phyloP scores from a whole-genome alignment of 2,329 filamentous ascomycete genomes.

The Keithomyces neogunnii region DNA sequence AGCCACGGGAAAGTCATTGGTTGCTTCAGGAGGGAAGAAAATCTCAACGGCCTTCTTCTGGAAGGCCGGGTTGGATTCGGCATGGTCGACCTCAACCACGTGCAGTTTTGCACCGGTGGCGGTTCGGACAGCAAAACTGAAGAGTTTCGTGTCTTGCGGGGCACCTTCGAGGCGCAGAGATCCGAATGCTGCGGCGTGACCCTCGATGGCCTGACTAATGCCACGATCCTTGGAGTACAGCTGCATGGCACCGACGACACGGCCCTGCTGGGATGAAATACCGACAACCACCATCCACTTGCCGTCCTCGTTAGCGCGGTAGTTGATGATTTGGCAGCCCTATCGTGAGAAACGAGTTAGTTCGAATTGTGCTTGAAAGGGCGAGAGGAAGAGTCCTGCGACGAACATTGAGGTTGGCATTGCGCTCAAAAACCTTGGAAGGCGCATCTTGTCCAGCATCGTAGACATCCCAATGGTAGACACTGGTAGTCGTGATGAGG shows the following conservation, averaged over 20 bases:
- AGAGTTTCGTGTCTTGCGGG: constrained; percentile 84
- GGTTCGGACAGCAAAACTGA: constrained; percentile 90
- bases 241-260: constrained; percentile 94
- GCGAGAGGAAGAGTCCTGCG: neutral
- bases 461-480: constrained; percentile 98
- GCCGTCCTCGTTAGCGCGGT: constrained; percentile 87
- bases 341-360: constrained; percentile 25
- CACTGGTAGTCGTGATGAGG: constrained; percentile 79
- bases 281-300: constrained; percentile 99
- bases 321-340: constrained; percentile 99
- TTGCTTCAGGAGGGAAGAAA: constrained; percentile 92
- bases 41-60: constrained; percentile 95
- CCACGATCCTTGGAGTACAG: constrained; percentile 92
- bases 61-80: constrained; percentile 80
- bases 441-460: constrained; percentile 71
- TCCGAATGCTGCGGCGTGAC: constrained; percentile 91
- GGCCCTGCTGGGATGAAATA: constrained; percentile 86
- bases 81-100: constrained; percentile 94
- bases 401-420: constrained; percentile 77
- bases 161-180: constrained; percentile 83
- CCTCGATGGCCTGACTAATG: constrained; percentile 96
- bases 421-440: constrained; percentile 89
- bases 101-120: constrained; percentile 89
- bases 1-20: constrained; percentile 94
- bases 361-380: neutral